Base-by-base conservation (phyloP, 2,329 filamentous ascomycete genomes). In the Amylocarpus encephaloides region DNA sequence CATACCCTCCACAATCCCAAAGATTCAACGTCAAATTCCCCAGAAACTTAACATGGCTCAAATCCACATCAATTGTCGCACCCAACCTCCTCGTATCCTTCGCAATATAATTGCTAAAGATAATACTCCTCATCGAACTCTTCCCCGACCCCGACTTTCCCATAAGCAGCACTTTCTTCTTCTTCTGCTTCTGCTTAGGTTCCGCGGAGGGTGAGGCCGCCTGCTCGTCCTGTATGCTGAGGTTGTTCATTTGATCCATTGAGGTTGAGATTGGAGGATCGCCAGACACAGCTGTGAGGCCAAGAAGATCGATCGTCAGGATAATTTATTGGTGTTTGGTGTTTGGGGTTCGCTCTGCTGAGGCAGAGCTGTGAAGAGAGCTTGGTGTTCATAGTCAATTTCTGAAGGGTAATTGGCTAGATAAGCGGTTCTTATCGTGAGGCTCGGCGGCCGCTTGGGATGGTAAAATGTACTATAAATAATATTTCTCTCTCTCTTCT, bases 81-180 rank as follows among this genome's bases (percentile, higher is more conserved):
- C 93, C 93, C 49, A 98, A 75, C 51, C 93, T 77, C 35, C 93
- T 80, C 6, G 95, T 95, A 69, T 98, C 93, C 66, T 94, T 90
- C 50, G 93, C 93, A 58, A 97, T 91, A 68, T 96, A 97, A 71
- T 97, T 97, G 75, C 88, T 95, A 72, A 98, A 98, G 68, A 98
- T 96, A 66, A 98, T 97, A 65, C 87, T 93, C 57, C 93, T 82
- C 93, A 98, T 98, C 50, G 90, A 96, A 38, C 91, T 96, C 72
- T 98, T 98, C 49, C 93, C 93, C 0, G 92, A 95, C 48, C 93
- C 93, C 56, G 88, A 95, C 74, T 96, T 96, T 61, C 93, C 93
- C 93, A 91, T 91, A 55, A 91, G 74, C 44, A 91, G 75, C 46
- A 91, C 86, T 77, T 91, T 91, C 73, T 88, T 88, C 77, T 91